Conservation (phyloP, 495 filamentous ascomycete genomes). For the Sphaerosporella brunnea region DNA sequence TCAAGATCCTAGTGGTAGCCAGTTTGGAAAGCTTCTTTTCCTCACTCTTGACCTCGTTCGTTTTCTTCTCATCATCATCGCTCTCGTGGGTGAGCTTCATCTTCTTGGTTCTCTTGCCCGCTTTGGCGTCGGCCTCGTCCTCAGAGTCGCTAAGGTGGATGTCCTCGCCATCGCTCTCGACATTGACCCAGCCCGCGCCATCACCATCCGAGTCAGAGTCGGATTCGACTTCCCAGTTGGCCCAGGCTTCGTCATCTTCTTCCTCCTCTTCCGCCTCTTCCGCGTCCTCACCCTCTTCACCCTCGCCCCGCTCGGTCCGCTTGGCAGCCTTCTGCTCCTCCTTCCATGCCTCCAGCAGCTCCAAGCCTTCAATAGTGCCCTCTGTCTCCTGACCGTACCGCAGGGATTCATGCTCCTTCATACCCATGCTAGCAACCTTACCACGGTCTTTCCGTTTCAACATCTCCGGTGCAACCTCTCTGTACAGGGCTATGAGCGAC, state of each 20-base stretch:
- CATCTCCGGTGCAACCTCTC: conserved; percentile 77
- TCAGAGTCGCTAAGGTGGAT: conserved; percentile 60
- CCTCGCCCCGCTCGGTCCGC: conserved; percentile 44
- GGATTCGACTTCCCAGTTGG: conserved; percentile 72
- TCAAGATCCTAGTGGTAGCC: conserved; percentile 23
- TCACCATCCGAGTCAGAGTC: conserved; percentile 53
- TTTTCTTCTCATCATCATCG: conserved; percentile 1
- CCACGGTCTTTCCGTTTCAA: conserved; percentile 79
- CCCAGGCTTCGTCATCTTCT: conserved; percentile 53
- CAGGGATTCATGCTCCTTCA: conserved; percentile 36
- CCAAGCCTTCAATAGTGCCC: conserved; percentile 81
- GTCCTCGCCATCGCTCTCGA: conserved; percentile 57
- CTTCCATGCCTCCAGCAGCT: conserved; percentile 85
- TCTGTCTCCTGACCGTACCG: conserved; percentile 64
- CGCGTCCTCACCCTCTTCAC: conserved; percentile 38
- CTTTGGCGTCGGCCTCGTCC: conserved; percentile 42
- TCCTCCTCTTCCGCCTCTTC: conserved; percentile 38
- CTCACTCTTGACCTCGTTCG: neutral
- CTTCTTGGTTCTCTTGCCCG: conserved; percentile 47
- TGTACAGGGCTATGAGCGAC: conserved; percentile 72
- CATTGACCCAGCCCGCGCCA: conserved; percentile 71
- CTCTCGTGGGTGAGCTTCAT: conserved; percentile 14
- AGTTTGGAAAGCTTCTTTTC: conserved; percentile 14
- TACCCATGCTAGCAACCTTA: conserved; percentile 74
- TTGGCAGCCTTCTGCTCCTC: conserved; percentile 65